phyloP scores from a whole-genome alignment of 2,329 filamentous ascomycete species.

The Coleophoma crateriformis region DNA sequence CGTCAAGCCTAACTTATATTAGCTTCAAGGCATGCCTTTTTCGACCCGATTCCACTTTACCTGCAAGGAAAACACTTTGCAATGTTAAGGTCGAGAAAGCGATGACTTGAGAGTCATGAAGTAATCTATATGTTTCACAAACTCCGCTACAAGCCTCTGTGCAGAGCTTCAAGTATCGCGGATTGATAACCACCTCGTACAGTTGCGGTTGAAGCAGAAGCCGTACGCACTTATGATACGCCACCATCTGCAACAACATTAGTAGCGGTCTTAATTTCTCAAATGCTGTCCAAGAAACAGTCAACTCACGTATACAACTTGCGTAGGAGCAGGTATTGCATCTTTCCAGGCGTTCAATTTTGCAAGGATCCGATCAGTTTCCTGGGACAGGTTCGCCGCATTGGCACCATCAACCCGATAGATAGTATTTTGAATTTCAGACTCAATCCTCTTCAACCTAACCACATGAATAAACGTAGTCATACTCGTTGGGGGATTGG shows the following conservation, averaged over 20 bases:
- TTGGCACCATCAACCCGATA: conserved; percentile 38
- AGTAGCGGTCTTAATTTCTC: not conserved
- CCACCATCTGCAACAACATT: conserved; percentile 5
- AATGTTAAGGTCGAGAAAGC: conserved; percentile 6
- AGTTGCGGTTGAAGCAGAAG: conserved; percentile 7
- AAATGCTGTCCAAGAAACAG: conserved; percentile 1
- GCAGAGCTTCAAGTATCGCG: conserved; percentile 4
- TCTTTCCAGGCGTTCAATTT: conserved; percentile 5
- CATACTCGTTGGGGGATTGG: conserved; percentile 14
- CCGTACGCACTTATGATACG: conserved; percentile 6
- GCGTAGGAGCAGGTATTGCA: conserved; percentile 3
- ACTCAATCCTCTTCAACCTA: conserved; percentile 38
- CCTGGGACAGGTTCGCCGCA: conserved; percentile 1
- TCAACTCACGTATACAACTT: not conserved
- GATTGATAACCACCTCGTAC: conserved; percentile 3
- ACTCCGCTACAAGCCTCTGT: conserved; percentile 6
- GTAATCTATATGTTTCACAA: conserved; percentile 5
- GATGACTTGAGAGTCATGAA: conserved; percentile 4
- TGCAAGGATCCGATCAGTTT: conserved; percentile 4
- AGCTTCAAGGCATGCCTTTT: not conserved
- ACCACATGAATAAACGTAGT: conserved; percentile 36
- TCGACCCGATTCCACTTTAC: not conserved
- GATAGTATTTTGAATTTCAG: conserved; percentile 41
- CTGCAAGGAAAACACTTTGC: conserved; percentile 8
- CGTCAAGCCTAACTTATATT: conserved; percentile 3